Evolutionary conservation across 371 early-diverging fungal species (phyloP).

Genomic region (Mortierella sp.): DNA sequence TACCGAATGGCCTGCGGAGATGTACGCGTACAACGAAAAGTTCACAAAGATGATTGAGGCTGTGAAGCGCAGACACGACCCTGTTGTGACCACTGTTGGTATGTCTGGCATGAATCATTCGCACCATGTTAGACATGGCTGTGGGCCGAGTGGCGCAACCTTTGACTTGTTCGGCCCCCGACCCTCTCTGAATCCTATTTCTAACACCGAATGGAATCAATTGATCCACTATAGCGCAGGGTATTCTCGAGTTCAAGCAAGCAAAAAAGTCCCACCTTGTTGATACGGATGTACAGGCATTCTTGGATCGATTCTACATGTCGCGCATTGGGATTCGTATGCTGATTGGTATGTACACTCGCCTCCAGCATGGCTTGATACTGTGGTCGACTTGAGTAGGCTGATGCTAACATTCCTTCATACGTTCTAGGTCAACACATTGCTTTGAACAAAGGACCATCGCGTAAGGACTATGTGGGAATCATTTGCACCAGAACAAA

Average conservation of each 20-base stretch:
- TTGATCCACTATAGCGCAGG: constrained; percentile 75
- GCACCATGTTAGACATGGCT: too few relatives aligned
- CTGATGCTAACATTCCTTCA: not conserved
- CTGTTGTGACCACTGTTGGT: constrained; percentile 91
- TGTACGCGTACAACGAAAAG: constrained; percentile 78
- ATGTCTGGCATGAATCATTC: constrained; percentile 25
- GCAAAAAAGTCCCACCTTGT: constrained; percentile 65
- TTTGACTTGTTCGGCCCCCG: not conserved
- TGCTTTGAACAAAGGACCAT: constrained; percentile 72
- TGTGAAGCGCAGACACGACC: constrained; percentile 94
- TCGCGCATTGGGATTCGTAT: constrained; percentile 98
- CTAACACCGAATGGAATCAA: not conserved
- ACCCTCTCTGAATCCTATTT: not conserved
- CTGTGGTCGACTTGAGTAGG: not conserved
- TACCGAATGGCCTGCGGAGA: constrained; percentile 74
- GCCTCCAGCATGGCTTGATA: not conserved
- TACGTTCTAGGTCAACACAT: constrained; percentile 74
- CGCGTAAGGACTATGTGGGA: constrained; percentile 86
- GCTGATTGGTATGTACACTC: constrained; percentile 80
- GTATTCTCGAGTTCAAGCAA: constrained; percentile 93
- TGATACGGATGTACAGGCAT: constrained; percentile 89
- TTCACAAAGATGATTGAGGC: constrained; percentile 89
- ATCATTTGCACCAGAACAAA: constrained; percentile 94
- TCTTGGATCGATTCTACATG: constrained; percentile 97
- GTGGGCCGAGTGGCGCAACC: constrained; percentile 5